Conservation (phyloP, 23 red algal species). For the Pyropia yezoensis region DNA sequence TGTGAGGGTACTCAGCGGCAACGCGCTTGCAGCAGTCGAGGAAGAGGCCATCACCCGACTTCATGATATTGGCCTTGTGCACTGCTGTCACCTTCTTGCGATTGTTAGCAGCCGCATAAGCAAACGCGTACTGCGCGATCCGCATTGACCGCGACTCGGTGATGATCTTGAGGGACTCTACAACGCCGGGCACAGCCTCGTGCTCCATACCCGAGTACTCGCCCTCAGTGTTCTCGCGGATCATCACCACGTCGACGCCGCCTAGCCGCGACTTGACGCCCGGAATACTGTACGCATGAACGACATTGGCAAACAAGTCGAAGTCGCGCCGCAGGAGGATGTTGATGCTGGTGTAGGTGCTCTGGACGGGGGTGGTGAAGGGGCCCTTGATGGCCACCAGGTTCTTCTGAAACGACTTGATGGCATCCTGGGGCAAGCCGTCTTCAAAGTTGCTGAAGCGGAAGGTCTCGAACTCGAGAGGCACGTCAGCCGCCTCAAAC, state of each 20-base stretch:
- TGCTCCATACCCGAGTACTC: constrained; percentile 98
- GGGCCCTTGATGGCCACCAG: constrained; percentile 92
- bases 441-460: constrained; percentile 45
- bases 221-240: constrained; percentile 99
- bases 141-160: constrained; percentile 49
- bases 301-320: constrained; percentile 92
- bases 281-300: constrained; percentile 81
- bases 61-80: constrained; percentile 98
- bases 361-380: constrained; percentile 58
- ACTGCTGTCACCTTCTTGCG: constrained; percentile 85
- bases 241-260: constrained; percentile 80
- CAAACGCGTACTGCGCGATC: constrained; percentile 89
- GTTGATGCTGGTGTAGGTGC: constrained; percentile 61
- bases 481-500: constrained; percentile 79
- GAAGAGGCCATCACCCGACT: constrained; percentile 86
- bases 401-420: constrained; percentile 54
- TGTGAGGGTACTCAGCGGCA: constrained; percentile 83
- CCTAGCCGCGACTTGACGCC: constrained; percentile 68
- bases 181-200: constrained; percentile 74
- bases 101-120: constrained; percentile 73
- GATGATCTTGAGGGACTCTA: constrained; percentile 94
- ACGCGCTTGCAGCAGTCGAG: constrained; percentile 62
- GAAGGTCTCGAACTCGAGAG: constrained; percentile 65
- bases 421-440: constrained; percentile 57
- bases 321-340: constrained; percentile 63